Evolutionary conservation across 805 yeast species (phyloP).

Genomic region (Candida mattraensis): DNA sequence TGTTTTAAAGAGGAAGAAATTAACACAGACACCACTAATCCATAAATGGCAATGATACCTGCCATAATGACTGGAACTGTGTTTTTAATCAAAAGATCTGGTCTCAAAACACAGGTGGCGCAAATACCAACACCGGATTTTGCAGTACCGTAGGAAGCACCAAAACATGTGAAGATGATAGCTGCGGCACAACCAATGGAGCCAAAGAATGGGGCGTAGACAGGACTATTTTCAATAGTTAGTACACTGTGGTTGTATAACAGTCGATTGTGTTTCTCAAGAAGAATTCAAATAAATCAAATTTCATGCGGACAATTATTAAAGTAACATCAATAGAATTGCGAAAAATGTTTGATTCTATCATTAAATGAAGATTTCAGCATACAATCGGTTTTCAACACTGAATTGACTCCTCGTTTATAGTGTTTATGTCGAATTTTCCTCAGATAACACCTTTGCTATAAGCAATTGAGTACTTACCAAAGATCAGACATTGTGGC

Average conservation of each 20-base stretch:
- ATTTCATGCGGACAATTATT: too few species aligned
- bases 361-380: too few species aligned
- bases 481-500: conserved; percentile 22
- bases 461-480: conserved; percentile 15
- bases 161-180: conserved; percentile 96
- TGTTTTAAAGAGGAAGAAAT: conserved; percentile 88
- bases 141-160: conserved; percentile 99
- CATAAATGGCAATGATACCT: conserved; percentile 99
- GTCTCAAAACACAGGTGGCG: conserved; percentile 97
- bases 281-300: too few species aligned
- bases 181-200: conserved; percentile 99
- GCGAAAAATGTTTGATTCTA: too few species aligned
- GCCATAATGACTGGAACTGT: conserved; percentile 99
- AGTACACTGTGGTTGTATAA: too few species aligned
- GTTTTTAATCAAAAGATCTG: conserved; percentile 89
- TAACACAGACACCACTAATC: conserved; percentile 92
- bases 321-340: too few species aligned
- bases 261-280: too few species aligned
- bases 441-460: too few species aligned
- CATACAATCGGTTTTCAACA: too few species aligned
- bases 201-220: conserved; percentile 95
- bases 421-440: too few species aligned
- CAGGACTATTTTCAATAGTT: conserved; percentile 63
- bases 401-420: too few species aligned
- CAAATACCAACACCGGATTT: conserved; percentile 99